These are phyloP conservation scores for Agrostemma githago DNA, from an alignment of 148 eudicot genomes.

Conservation along the genomic window DNA sequence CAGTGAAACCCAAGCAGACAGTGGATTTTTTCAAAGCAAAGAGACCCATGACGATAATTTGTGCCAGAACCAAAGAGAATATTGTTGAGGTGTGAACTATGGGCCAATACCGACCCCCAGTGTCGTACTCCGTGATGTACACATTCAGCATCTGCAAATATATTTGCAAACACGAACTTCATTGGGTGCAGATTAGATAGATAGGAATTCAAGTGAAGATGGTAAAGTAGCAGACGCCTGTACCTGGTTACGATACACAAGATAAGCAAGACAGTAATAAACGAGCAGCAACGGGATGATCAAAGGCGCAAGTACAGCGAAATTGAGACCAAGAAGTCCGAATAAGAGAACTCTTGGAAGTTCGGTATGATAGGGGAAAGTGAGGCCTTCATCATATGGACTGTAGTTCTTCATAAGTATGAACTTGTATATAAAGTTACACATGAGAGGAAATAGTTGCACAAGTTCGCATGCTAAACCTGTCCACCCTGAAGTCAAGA, in stretches of 20 bases:
- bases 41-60: conserved; percentile 56
- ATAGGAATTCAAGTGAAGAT: background rate
- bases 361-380: conserved; percentile 95
- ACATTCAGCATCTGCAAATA: conserved; percentile 78
- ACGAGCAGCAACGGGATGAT: conserved; percentile 80
- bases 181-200: background rate
- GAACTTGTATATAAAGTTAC: conserved; percentile 43
- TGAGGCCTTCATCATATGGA: conserved; percentile 44
- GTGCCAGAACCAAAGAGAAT: conserved; percentile 71
- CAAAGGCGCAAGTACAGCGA: conserved; percentile 70
- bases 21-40: conserved; percentile 51
- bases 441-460: conserved; percentile 69
- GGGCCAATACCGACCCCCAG: conserved; percentile 90
- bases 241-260: conserved; percentile 96
- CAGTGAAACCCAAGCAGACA: conserved; percentile 50
- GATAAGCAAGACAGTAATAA: conserved; percentile 74
- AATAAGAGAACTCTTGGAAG: conserved; percentile 80
- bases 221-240: conserved; percentile 14
- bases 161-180: background rate
- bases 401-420: conserved; percentile 50
- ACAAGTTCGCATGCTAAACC: conserved; percentile 84
- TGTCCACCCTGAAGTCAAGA: conserved; percentile 96
- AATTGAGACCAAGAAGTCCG: conserved; percentile 72
- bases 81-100: conserved; percentile 62
- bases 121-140: conserved; percentile 65